Conservation (phyloP, 345 rosid species). For the Jatropha curcas region DNA sequence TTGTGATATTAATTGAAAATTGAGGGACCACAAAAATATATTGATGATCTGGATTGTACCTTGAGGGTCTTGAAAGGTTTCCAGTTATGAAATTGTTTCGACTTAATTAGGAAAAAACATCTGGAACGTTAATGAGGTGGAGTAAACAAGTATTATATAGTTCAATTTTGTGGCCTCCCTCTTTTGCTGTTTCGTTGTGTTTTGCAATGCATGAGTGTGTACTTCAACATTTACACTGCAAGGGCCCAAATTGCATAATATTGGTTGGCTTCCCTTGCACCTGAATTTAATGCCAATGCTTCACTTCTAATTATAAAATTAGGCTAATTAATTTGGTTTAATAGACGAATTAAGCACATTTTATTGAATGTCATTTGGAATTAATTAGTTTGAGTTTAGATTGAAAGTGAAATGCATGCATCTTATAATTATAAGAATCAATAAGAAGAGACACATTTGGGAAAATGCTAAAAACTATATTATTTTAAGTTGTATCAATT, state of each 20-base stretch:
- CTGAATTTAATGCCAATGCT: slow-evolving; percentile 10
- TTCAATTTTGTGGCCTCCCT: not conserved
- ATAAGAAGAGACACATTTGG: too few species aligned
- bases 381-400: too few species aligned
- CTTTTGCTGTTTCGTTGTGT: not conserved
- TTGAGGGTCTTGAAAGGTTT: not conserved
- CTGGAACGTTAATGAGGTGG: slow-evolving; percentile 11
- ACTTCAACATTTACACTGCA: not conserved
- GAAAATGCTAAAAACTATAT: too few species aligned
- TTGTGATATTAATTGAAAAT: not conserved
- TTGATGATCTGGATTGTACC: not conserved
- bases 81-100: not conserved
- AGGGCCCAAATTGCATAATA: not conserved
- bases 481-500: too few species aligned
- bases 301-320: not conserved
- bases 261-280: slow-evolving; percentile 2
- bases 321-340: too few species aligned
- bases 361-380: too few species aligned
- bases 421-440: too few species aligned
- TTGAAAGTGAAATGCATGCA: too few species aligned
- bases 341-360: too few species aligned
- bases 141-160: slow-evolving; percentile 6
- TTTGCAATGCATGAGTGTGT: not conserved
- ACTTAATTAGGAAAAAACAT: slow-evolving; percentile 13
- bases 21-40: slow-evolving; percentile 8